Percentiles rank a stretch among this genome's conserved stretches.
These are phyloP conservation scores for Oleoguttula mirabilis DNA, from an alignment of 495 filamentous ascomycete species.

Conservation along the genomic window DNA sequence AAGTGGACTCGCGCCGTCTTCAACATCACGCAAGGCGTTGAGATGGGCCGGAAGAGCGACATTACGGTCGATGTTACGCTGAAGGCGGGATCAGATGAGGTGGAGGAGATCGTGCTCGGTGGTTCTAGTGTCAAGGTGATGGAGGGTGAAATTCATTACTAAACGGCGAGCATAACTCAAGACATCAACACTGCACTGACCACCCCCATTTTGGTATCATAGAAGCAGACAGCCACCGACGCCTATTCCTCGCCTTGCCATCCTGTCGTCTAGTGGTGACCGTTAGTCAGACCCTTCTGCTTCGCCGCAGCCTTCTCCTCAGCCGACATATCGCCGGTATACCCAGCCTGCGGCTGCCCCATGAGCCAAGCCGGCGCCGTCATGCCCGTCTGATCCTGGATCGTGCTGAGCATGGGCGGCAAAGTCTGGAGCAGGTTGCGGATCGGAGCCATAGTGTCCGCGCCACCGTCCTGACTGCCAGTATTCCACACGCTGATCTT, in stretches of 20 bases:
- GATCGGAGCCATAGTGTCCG: conserved; percentile 39
- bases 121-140: conserved; percentile 30
- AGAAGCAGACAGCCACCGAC: no score
- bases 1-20: conserved; percentile 31
- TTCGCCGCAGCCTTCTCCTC: conserved; percentile 10
- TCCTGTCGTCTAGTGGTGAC: not conserved
- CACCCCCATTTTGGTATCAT: no score
- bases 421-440: conserved; percentile 60
- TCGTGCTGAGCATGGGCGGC: conserved; percentile 65
- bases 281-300: conserved; percentile 6
- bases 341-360: conserved; percentile 31
- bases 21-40: conserved; percentile 58
- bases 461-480: conserved; percentile 34
- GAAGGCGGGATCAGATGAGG: conserved; percentile 21
- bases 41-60: conserved; percentile 62
- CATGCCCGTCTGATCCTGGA: conserved; percentile 71
- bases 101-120: conserved; percentile 24
- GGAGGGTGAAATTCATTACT: conserved; percentile 21
- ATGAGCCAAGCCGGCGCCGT: conserved; percentile 58
- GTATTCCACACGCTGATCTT: conserved; percentile 89
- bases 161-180: no score
- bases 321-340: conserved; percentile 7
- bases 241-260: no score
- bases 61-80: conserved; percentile 36
- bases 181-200: no score